Evolutionary conservation across 1,284 basidiomycete species (phyloP).

Genomic region (Trametes hirsuta): DNA sequence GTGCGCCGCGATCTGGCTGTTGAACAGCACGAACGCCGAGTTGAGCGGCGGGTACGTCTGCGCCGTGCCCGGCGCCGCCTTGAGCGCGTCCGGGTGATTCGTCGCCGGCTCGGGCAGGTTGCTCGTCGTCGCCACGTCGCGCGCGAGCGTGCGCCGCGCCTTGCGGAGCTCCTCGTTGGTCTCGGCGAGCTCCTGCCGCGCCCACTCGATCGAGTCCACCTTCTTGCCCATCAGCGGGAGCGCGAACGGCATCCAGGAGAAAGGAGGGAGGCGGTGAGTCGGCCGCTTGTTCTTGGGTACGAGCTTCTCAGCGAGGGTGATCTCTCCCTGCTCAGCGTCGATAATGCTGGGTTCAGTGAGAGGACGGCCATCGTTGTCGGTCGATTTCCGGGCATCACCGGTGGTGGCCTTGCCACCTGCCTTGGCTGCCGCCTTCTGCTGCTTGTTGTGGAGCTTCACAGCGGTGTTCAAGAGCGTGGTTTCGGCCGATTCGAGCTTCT

Average conservation of each 20-base stretch:
- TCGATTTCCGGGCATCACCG: constrained; percentile 34
- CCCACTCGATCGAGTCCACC: constrained; percentile 94
- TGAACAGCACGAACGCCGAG: constrained; percentile 93
- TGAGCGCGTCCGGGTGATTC: constrained; percentile 30
- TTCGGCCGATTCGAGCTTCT: constrained; percentile 87
- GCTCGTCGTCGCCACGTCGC: constrained; percentile 33
- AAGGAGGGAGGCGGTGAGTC: constrained; percentile 70
- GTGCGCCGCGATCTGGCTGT: constrained; percentile 93
- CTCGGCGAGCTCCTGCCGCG: constrained; percentile 66
- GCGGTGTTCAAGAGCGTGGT: constrained; percentile 76
- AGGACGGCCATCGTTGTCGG: constrained; percentile 40
- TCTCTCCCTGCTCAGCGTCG: constrained; percentile 51
- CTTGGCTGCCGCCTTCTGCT: constrained; percentile 44
- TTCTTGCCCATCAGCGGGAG: constrained; percentile 77
- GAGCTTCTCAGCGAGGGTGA: constrained; percentile 52
- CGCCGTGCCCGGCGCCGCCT: constrained; percentile 18
- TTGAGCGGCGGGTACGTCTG: constrained; percentile 73
- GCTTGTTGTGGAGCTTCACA: constrained; percentile 62
- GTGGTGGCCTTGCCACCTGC: constrained; percentile 35
- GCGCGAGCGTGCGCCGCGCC: constrained; percentile 43
- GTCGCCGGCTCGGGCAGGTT: constrained; percentile 24
- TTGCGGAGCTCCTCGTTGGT: constrained; percentile 56
- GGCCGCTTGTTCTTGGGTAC: constrained; percentile 79
- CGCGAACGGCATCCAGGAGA: constrained; percentile 56
- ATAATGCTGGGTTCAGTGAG: constrained; percentile 44